Base-by-base conservation (phyloP, 1,284 basidiomycete genomes). In the Rhodotorula sp. region DNA sequence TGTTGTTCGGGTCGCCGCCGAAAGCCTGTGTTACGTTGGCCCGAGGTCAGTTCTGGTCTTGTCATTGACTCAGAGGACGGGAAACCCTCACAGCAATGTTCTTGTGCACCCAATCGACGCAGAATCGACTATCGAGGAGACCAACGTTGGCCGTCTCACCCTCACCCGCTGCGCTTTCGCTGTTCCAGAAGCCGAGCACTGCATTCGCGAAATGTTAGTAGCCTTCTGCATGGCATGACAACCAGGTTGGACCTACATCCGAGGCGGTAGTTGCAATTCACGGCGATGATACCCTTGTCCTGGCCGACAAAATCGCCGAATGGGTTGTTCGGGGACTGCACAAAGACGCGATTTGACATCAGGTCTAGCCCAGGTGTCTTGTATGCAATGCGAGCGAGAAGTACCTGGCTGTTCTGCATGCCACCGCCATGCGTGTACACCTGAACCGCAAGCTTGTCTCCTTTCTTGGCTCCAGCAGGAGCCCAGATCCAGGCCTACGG, bases 401-500 rank as follows among this genome's bases (percentile, higher is more conserved):
- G 34, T 34, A 34, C 34, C 34, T 34, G 34, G 34, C 34, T 66
- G 67, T 73, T 73, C 41, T 73, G 67, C 46, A 69, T 41, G 14
- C 68, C 68, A 21, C 71, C 71, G 25, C 66, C 67, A 57, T 67
- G 52, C 3, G 53, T 34, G 57, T 57, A 72, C 21, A 75, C 65
- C 19, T 64, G 61, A 16, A 74, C 71, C 13, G 71, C 64, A 16
- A 75, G 68, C 55, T 75, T 75, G 65, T 70, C 72, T n/a, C 72
- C 72, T 53, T 65, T 45, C 48, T 73, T 75, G 0, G 74, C 74
- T 3, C 59, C 49, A 1, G 66, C 68, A 1, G 74, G 74, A 34
- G 73, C 72, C 74, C 74, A 75, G 21, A 75, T 60, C 74, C 71
- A 75, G 27, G 73, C 60, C 65, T 74, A 17, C 1, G 57, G 3